A percentile compares a stretch with the other conserved stretches of the same genome.
phyloP scores from a whole-genome alignment of 2,329 filamentous ascomycete species.

The Madurella fahalii region DNA sequence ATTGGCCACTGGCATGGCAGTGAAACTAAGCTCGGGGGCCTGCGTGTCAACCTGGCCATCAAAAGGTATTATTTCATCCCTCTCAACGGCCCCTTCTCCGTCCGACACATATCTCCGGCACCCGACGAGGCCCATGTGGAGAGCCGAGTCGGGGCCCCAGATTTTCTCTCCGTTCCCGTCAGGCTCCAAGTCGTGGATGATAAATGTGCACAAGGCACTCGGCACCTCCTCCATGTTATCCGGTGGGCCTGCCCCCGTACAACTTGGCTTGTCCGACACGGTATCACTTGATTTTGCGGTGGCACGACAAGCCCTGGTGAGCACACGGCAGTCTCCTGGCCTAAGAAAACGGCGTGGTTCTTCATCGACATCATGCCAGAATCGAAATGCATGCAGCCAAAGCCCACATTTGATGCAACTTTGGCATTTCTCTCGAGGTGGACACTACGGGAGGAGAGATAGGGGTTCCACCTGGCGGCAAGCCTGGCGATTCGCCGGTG shows the following conservation, averaged over 20 bases:
- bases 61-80: too few species aligned
- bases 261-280: background rate
- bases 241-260: background rate
- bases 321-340: constrained; percentile 1
- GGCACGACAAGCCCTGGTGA: constrained; percentile 1
- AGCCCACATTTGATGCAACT: constrained; percentile 8
- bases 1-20: constrained; percentile 4
- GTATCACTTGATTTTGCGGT: background rate
- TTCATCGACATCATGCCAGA: constrained; percentile 6
- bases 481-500: constrained; percentile 18
- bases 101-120: too few species aligned
- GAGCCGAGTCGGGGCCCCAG: too few species aligned
- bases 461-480: constrained; percentile 8
- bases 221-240: background rate
- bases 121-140: too few species aligned
- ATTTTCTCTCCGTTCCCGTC: too few species aligned
- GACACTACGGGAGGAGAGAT: background rate
- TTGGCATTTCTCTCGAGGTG: background rate
- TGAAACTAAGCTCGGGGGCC: background rate
- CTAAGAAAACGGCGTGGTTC: background rate
- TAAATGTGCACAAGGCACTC: background rate
- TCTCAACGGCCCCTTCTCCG: too few species aligned
- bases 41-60: too few species aligned
- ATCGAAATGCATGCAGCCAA: background rate
- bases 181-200: too few species aligned